phyloP scores from a whole-genome alignment of 169 alveolate genomes.

The Toxoplasma gondii region DNA sequence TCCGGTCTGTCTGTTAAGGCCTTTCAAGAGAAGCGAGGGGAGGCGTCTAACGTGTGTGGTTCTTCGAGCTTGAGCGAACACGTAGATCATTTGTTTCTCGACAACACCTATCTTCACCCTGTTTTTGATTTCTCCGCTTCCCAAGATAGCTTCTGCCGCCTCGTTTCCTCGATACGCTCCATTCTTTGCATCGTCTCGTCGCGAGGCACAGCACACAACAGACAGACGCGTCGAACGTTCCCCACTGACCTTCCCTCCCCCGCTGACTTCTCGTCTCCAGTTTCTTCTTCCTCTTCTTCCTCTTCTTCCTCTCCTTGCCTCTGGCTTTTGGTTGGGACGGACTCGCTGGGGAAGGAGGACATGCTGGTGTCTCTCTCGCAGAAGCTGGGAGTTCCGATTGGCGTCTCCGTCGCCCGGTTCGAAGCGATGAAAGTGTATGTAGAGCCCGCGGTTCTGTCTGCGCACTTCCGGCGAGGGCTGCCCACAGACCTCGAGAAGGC shows the following conservation, averaged over 20 bases:
- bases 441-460: not conserved
- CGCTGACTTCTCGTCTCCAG: not conserved
- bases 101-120: constrained; percentile 25
- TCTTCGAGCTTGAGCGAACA: too few species aligned
- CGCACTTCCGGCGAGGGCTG: not conserved
- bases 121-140: constrained; percentile 16
- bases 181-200: not conserved
- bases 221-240: not conserved
- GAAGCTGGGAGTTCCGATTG: not conserved
- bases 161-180: not conserved
- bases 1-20: too few species aligned
- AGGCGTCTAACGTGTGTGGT: too few species aligned
- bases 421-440: not conserved
- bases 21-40: too few species aligned
- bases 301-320: not conserved
- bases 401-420: not conserved
- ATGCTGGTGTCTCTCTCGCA: not conserved
- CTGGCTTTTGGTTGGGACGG: not conserved
- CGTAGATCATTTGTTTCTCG: constrained; percentile 24
- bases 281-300: not conserved
- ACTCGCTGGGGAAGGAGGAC: constrained; percentile 17
- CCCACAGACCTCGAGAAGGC: not conserved
- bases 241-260: not conserved
- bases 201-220: not conserved
- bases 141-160: not conserved